Evolutionary conservation across 2,329 filamentous ascomycete genomes (phyloP), one percentile per base, ranked within the genome.

Genomic region (Emmonsiellopsis sp.): DNA sequence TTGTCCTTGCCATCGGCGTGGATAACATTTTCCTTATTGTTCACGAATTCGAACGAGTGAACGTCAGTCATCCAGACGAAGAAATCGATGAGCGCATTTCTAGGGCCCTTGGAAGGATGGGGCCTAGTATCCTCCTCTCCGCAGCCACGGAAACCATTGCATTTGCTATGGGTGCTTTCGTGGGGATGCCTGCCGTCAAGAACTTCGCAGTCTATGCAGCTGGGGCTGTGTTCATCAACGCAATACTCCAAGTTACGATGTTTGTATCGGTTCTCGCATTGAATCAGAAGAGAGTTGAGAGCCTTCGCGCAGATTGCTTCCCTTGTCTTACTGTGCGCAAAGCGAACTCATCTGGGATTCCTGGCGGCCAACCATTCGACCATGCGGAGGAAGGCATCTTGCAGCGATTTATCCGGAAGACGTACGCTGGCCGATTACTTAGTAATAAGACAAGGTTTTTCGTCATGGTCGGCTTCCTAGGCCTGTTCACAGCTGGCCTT

Each of bases 11-110:
- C 10, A 91, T 98, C 31, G 93, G 93, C 45, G 94, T 98, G 2
- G 93, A 98, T 78, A 98, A 98, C 66, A 97, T 98, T 63, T 98
- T 98, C 73, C 76, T 98, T 53, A 95, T 98, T 55, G 93, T 98
- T 0, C 93, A 98, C 70, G 93, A 98, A 70, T 95, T 98, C 55
- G 93, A 98, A 67, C 82, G 93, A 32, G 87, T 96, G 66, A 98
- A 98, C 64, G 74, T 90, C 61, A 95, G 86, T 68, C 87, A 95
- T 63, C 89, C 91, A 0, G 91, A 97, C 64, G 86, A 91, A 58
- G 80, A 86, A 68, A 85, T 98, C 2, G 87, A 95, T 61, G 84
- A 91, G 64, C 82, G 93, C 30, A 84, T 97, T 53, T 86, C 89
- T 5, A 85, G 87, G 64, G 88, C 93, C 2, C 77, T 97, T n/a